A percentile compares a stretch with the other conserved stretches of the same genome.
Conservation (phyloP, 306 rosid genomes). For the Corylus americana region DNA sequence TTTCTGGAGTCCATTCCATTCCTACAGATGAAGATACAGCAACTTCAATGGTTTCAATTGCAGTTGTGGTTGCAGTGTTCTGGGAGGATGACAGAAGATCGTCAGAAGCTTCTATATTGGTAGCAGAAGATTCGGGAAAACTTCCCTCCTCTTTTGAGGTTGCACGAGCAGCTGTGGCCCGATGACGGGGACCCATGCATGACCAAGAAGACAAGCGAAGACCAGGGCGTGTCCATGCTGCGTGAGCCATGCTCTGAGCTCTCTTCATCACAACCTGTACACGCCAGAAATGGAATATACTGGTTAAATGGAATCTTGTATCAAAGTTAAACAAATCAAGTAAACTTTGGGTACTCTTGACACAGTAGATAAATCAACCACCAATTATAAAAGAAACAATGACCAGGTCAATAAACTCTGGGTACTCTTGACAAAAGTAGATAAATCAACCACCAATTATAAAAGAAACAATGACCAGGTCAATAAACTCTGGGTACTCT, state of each 20-base stretch:
- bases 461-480: not conserved
- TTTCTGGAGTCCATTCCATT: slow-evolving; percentile 69
- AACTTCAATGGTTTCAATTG: slow-evolving; percentile 45
- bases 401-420: not conserved
- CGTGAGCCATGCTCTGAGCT: slow-evolving; percentile 94
- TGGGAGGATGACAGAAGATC: slow-evolving; percentile 49
- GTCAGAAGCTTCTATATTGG: slow-evolving; percentile 40
- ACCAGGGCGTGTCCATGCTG: slow-evolving; percentile 89
- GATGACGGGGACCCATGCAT: slow-evolving; percentile 88
- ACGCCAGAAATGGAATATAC: slow-evolving; percentile 16
- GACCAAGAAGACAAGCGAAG: slow-evolving; percentile 82
- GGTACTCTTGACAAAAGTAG: not conserved
- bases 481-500: not conserved
- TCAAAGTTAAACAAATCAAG: slow-evolving; percentile 2
- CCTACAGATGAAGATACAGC: slow-evolving; percentile 61
- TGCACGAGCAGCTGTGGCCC: slow-evolving; percentile 42
- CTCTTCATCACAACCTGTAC: slow-evolving; percentile 87
- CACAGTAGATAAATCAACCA: slow-evolving; percentile 1
- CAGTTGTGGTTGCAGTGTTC: slow-evolving; percentile 35
- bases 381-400: not conserved
- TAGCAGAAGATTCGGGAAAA: slow-evolving; percentile 37
- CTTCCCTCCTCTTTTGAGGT: slow-evolving; percentile 41
- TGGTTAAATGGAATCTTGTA: not conserved
- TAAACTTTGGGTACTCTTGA: not conserved
- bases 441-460: not conserved